Evolutionary conservation across 768 basidiomycete species (phyloP).

Genomic region (Agaricus blazei): DNA sequence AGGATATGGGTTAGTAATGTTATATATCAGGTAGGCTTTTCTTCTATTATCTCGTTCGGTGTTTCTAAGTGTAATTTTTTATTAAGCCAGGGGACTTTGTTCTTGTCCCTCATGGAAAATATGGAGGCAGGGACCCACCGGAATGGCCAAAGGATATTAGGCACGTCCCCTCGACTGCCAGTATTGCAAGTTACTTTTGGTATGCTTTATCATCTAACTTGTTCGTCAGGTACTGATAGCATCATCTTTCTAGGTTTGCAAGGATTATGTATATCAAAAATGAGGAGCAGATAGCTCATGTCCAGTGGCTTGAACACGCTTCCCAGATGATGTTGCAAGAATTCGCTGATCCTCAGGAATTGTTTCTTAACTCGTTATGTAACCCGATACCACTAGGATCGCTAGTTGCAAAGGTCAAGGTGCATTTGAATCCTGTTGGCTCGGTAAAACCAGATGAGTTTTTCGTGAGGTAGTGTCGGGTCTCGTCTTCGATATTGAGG

Average conservation of each 20-base stretch:
- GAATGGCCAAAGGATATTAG: conserved; percentile 16
- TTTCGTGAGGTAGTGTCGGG: conserved; percentile 1
- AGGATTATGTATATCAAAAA: conserved; percentile 51
- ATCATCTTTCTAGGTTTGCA: conserved; percentile 51
- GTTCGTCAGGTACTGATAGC: background rate
- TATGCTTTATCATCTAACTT: conserved; percentile 17
- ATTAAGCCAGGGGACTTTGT: conserved; percentile 60
- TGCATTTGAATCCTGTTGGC: conserved; percentile 25
- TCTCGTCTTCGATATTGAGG: background rate
- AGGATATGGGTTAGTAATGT: conserved; percentile 38
- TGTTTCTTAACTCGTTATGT: conserved; percentile 59
- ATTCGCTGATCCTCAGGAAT: conserved; percentile 55
- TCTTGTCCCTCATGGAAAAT: conserved; percentile 32
- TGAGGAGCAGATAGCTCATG: conserved; percentile 42
- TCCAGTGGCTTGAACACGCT: conserved; percentile 75
- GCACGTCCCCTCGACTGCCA: conserved; percentile 31
- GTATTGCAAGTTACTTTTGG: conserved; percentile 63
- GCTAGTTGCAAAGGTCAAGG: conserved; percentile 45
- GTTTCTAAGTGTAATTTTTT: background rate
- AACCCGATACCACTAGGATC: conserved; percentile 30
- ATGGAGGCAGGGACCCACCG: conserved; percentile 27
- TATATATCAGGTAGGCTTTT: conserved; percentile 33
- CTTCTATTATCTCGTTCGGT: background rate
- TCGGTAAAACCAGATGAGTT: conserved; percentile 13
- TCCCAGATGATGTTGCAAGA: conserved; percentile 57